Evolutionary conservation across 768 basidiomycete genomes (phyloP).

Genomic region (Rhodotorula graminis): DNA sequence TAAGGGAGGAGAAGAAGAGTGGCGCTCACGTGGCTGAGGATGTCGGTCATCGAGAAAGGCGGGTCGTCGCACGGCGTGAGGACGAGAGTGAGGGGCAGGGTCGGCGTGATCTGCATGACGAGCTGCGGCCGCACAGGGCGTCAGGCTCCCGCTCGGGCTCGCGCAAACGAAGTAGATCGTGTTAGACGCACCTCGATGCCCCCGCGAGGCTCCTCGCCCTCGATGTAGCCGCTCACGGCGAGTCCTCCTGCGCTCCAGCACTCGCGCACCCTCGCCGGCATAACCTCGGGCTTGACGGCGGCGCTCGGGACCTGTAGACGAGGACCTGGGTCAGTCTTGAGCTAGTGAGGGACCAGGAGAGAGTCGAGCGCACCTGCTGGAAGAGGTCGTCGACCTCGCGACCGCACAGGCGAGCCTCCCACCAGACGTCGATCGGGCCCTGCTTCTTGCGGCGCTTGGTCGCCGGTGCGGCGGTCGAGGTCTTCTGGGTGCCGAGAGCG

Average conservation of each 20-base stretch:
- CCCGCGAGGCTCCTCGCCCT: background rate
- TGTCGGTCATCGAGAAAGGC: background rate
- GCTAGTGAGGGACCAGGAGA: background rate
- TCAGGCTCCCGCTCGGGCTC: background rate
- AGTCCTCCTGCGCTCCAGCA: background rate
- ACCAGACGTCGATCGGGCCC: background rate
- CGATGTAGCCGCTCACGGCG: background rate
- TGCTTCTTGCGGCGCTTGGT: background rate
- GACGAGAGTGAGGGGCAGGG: background rate
- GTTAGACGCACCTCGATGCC: slow-evolving; percentile 8
- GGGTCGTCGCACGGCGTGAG: background rate
- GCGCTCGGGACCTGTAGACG: background rate
- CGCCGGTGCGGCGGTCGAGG: too few species aligned
- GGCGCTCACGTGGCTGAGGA: background rate
- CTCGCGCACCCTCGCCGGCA: background rate
- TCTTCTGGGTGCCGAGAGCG: background rate
- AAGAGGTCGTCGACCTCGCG: background rate
- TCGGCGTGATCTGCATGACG: background rate
- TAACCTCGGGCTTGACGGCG: background rate
- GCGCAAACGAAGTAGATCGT: too few species aligned
- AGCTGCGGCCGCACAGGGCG: background rate
- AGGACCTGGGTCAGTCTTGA: background rate
- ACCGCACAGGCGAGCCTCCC: background rate
- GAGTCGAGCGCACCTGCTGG: background rate
- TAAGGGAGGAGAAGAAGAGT: background rate